Conservation (phyloP, 176 grass and related monocot genomes). For the Paspalum notatum region DNA sequence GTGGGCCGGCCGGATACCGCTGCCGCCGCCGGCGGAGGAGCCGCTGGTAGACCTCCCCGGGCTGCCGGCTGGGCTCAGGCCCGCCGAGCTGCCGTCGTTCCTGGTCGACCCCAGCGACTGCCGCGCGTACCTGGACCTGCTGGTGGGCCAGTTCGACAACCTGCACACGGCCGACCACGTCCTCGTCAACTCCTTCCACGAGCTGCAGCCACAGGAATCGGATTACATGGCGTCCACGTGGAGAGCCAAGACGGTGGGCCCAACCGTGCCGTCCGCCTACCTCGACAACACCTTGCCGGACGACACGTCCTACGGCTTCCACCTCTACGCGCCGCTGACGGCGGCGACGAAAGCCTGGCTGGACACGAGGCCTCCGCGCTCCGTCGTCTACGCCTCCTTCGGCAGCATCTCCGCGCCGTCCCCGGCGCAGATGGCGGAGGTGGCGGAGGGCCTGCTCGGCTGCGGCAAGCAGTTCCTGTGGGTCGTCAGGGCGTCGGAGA, state of each 20-base stretch:
- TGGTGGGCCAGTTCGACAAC: conserved; percentile 53
- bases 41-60: conserved; percentile 40
- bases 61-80: conserved; percentile 37
- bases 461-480: conserved; percentile 55
- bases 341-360: conserved; percentile 35
- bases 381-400: conserved; percentile 59
- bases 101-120: not conserved
- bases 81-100: conserved; percentile 57
- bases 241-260: conserved; percentile 31
- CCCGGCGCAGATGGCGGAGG: conserved; percentile 39
- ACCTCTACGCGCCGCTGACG: conserved; percentile 30
- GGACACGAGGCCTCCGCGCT: not conserved
- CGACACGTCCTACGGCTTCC: conserved; percentile 43
- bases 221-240: conserved; percentile 26
- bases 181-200: conserved; percentile 68
- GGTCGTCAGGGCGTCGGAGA: conserved; percentile 43
- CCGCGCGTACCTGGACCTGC: conserved; percentile 32
- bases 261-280: conserved; percentile 40
- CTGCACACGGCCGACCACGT: conserved; percentile 54
- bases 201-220: conserved; percentile 49
- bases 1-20: conserved; percentile 19
- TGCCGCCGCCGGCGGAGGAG: not conserved
- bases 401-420: conserved; percentile 47
- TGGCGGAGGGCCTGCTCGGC: conserved; percentile 39
- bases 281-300: conserved; percentile 33